Evolutionary conservation across 176 grass and related monocot genomes (phyloP).

Genomic region (Zea luxurians): DNA sequence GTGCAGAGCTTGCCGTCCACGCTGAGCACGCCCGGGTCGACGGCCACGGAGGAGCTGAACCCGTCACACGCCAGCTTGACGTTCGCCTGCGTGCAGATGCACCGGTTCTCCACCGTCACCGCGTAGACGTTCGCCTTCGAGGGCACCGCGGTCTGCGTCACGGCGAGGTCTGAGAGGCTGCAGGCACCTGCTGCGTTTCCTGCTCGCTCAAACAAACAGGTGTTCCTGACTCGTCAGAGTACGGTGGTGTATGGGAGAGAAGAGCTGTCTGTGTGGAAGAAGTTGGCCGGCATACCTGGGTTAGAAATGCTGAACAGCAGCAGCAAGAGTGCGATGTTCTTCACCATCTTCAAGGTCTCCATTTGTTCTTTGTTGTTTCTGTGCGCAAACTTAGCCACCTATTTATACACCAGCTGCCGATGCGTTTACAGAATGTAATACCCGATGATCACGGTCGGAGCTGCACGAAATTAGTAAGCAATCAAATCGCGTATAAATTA

Average conservation of each 20-base stretch:
- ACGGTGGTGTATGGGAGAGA: neutral
- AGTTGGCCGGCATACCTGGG: neutral
- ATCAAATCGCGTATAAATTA: neutral
- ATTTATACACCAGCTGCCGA: neutral
- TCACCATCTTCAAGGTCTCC: neutral
- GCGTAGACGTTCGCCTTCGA: neutral
- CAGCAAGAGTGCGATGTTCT: neutral
- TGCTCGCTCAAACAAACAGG: neutral
- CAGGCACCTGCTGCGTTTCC: neutral
- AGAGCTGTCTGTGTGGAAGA: neutral
- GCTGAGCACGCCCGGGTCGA: neutral
- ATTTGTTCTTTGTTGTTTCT: neutral
- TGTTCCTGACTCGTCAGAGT: neutral
- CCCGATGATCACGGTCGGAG: neutral
- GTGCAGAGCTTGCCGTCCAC: neutral
- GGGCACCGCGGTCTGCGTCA: neutral
- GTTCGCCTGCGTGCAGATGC: slow-evolving; percentile 29
- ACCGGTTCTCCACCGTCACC: slow-evolving; percentile 31
- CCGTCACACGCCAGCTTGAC: slow-evolving; percentile 27
- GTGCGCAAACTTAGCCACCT: neutral
- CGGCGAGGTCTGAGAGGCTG: neutral
- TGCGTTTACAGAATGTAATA: neutral
- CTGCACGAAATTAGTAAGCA: neutral
- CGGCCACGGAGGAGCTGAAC: neutral
- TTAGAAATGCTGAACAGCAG: neutral